A percentile compares a stretch with the other conserved stretches of the same genome.
Evolutionary conservation across 768 basidiomycete genomes (phyloP).

Genomic region (Russula sp.): DNA sequence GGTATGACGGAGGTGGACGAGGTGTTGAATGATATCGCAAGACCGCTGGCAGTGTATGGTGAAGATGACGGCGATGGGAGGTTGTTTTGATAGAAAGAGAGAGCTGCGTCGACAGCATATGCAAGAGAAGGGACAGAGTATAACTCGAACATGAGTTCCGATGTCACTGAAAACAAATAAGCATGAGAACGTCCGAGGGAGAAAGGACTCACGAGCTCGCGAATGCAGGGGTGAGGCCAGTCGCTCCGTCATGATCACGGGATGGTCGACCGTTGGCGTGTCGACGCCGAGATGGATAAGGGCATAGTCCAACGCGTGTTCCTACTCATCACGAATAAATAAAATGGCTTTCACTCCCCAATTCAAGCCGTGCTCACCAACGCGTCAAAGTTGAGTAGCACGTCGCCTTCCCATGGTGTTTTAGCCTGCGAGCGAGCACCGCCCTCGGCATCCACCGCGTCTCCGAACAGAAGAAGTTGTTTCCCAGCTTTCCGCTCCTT

Average conservation of each 20-base stretch:
- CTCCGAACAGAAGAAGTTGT: conserved; percentile 83
- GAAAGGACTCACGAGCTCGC: conserved; percentile 63
- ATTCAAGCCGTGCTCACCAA: conserved; percentile 57
- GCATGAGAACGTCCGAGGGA: conserved; percentile 5
- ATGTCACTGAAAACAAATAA: conserved; percentile 60
- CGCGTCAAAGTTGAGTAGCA: conserved; percentile 87
- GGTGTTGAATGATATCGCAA: conserved; percentile 89
- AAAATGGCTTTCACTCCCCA: not conserved
- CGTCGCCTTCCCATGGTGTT: conserved; percentile 92
- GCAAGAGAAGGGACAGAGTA: conserved; percentile 83
- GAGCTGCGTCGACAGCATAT: conserved; percentile 85
- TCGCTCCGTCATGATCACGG: conserved; percentile 91
- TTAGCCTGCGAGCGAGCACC: conserved; percentile 74
- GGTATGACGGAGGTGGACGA: conserved; percentile 91
- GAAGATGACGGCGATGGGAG: conserved; percentile 36
- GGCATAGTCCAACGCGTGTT: conserved; percentile 90
- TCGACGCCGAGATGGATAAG: conserved; percentile 86
- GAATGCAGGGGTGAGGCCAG: conserved; percentile 87
- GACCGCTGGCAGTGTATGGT: conserved; percentile 62
- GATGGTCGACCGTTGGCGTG: conserved; percentile 72
- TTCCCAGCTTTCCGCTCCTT: conserved; percentile 85
- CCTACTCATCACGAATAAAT: conserved; percentile 49
- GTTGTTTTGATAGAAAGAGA: conserved; percentile 88
- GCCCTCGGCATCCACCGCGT: conserved; percentile 82
- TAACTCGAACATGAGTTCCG: conserved; percentile 93